A percentile compares a stretch with the other conserved stretches of the same genome.
These are phyloP conservation scores for Nicotiana attenuata DNA, from an alignment of 257 asterid genomes.

Conservation along the genomic window DNA sequence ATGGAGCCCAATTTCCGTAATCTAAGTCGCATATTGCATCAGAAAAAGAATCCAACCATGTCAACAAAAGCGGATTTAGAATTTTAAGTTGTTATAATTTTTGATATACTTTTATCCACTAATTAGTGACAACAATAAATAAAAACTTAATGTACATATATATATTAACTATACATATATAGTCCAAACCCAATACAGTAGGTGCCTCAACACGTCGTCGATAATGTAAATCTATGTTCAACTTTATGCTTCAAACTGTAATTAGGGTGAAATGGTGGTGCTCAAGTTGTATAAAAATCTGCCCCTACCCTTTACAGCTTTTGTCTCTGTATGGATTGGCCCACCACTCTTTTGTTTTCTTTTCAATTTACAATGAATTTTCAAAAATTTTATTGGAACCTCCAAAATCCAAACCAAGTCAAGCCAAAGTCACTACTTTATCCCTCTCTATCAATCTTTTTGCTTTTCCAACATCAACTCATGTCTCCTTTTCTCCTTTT, in stretches of 20 bases:
- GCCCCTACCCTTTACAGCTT: conserved; percentile 30
- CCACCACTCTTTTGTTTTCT: conserved; percentile 17
- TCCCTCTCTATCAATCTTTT: conserved; percentile 12
- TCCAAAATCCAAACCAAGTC: background rate
- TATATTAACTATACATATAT: no score
- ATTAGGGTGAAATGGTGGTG: no score
- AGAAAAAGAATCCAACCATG: background rate
- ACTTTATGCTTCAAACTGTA: no score
- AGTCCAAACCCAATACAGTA: no score
- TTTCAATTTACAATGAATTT: conserved; percentile 20
- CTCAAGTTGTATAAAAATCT: no score
- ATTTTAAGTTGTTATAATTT: no score
- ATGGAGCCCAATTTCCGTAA: conserved; percentile 14
- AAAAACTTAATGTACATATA: no score
- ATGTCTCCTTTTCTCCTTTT: background rate
- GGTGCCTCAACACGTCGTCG: no score
- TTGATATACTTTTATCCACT: no score
- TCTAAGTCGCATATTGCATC: background rate
- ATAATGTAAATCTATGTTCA: no score
- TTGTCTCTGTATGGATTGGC: conserved; percentile 4
- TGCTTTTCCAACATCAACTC: conserved; percentile 32
- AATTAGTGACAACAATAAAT: no score
- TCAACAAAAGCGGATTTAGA: no score
- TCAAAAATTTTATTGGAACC: conserved; percentile 6
- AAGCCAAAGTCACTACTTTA: conserved; percentile 1